phyloP scores from a whole-genome alignment of 345 rosid genomes.

The Abelmoschus esculentus region DNA sequence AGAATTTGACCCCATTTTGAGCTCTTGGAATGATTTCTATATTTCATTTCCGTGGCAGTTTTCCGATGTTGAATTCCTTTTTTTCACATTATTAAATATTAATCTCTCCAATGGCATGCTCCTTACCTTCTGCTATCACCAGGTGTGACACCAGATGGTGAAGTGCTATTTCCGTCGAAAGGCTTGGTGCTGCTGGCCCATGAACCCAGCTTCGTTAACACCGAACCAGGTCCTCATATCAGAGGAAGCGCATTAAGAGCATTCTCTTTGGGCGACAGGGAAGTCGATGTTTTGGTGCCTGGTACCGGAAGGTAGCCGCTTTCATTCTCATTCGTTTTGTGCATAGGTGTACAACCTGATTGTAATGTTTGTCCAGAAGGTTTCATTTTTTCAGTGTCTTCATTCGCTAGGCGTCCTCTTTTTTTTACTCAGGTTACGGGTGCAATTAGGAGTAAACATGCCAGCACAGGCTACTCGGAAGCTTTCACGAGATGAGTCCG shows the following conservation, averaged over 20 bases:
- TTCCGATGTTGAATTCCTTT: conserved; percentile 5
- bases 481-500: conserved; percentile 39
- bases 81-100: neutral
- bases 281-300: conserved; percentile 79
- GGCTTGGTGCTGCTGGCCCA: conserved; percentile 65
- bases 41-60: neutral
- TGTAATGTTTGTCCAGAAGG: neutral
- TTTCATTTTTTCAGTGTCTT: neutral
- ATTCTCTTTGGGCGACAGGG: conserved; percentile 58
- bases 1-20: neutral
- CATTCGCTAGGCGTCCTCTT: neutral
- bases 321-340: neutral
- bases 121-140: conserved; percentile 15
- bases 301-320: conserved; percentile 64
- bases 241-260: conserved; percentile 73
- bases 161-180: conserved; percentile 50
- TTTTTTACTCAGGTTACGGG: conserved; percentile 50
- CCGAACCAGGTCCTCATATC: conserved; percentile 81
- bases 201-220: conserved; percentile 59
- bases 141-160: conserved; percentile 41
- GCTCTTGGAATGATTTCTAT: too few relatives aligned
- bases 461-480: conserved; percentile 79
- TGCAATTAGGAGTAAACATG: conserved; percentile 95
- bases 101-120: conserved; percentile 4
- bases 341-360: neutral